Evolutionary conservation across 345 rosid species (phyloP).

Genomic region (Eucalyptus cladocalyx): DNA sequence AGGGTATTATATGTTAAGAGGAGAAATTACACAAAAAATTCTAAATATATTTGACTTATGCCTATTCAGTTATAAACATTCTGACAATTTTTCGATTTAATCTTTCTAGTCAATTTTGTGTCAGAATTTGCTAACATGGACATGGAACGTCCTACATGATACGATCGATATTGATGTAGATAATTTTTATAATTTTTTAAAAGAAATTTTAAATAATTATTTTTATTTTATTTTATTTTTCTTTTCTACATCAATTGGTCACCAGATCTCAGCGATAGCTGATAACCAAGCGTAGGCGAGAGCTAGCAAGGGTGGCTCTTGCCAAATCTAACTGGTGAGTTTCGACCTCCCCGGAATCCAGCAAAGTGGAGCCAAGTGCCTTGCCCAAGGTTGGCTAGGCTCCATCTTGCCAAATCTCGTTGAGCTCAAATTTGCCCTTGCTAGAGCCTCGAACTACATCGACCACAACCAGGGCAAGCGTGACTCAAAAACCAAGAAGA

Average conservation of each 20-base stretch:
- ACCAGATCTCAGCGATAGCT: rapidly evolving
- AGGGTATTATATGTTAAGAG: not conserved
- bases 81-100: no score
- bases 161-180: no score
- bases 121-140: not conserved
- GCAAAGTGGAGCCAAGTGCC: no score
- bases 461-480: not conserved
- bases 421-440: not conserved
- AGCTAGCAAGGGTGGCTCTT: not conserved
- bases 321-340: not conserved
- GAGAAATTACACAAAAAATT: not conserved
- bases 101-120: no score
- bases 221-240: no score
- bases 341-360: no score
- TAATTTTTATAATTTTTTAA: no score
- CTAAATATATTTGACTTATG: no score
- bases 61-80: not conserved
- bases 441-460: not conserved
- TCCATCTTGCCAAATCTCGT: no score
- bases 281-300: rapidly evolving
- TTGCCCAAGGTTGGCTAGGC: no score
- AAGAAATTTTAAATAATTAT: no score
- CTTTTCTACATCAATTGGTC: no score
- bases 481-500: not conserved
- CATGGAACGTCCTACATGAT: not conserved